Conservation (phyloP, 1,139 yeast genomes). For the Kurtzmaniella quercitrusa region DNA sequence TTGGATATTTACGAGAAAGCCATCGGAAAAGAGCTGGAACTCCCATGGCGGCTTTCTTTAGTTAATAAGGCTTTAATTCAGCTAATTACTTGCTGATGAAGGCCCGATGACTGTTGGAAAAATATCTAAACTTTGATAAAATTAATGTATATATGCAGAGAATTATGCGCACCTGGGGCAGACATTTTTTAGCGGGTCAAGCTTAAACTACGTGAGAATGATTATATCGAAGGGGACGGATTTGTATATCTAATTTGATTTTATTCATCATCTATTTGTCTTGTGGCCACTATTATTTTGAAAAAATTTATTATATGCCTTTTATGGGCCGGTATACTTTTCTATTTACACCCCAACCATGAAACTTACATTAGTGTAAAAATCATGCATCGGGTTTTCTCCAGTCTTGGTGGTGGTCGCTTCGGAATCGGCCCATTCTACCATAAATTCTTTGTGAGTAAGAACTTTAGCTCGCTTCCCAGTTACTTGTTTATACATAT, state of each 20-base stretch:
- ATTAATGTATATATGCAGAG: not conserved
- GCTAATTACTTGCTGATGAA: not conserved
- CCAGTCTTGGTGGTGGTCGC: constrained; percentile 71
- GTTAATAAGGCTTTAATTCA: not conserved
- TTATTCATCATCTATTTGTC: too few species aligned
- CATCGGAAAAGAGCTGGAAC: constrained; percentile 98
- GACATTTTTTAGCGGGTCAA: too few species aligned
- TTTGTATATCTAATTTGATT: too few species aligned
- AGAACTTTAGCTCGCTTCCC: constrained; percentile 57
- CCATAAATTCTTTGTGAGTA: constrained; percentile 62
- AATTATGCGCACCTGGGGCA: too few species aligned
- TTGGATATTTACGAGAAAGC: constrained; percentile 91
- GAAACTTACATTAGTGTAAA: constrained; percentile 75
- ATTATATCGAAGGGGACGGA: too few species aligned
- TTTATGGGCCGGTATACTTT: too few species aligned
- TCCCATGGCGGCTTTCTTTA: constrained; percentile 41
- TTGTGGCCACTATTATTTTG: too few species aligned
- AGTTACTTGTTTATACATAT: constrained; percentile 60
- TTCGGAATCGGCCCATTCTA: constrained; percentile 68
- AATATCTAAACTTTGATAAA: not conserved
- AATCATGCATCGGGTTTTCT: constrained; percentile 83
- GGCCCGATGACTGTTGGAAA: not conserved
- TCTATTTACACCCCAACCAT: constrained; percentile 36
- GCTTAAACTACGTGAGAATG: too few species aligned
- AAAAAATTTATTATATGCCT: too few species aligned